Base-by-base conservation (phyloP, 192 early-diverging fungal genomes). In the Coemansia sp. region DNA sequence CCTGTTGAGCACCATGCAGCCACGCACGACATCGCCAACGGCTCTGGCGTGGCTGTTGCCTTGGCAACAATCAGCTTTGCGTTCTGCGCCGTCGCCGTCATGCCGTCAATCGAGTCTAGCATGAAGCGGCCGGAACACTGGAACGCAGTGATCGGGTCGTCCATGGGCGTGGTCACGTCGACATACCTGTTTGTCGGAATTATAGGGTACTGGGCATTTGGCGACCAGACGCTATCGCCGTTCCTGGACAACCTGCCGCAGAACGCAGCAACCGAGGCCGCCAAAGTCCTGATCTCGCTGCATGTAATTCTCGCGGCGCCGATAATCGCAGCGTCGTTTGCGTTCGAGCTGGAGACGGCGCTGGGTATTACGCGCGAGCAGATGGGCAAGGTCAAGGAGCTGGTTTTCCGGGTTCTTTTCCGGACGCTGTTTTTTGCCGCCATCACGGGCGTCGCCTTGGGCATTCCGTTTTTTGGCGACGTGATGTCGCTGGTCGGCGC, bases 241-340 rank as follows among this genome's bases (percentile, higher is more conserved):
- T 87, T 93, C 54, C 82, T 88, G 18, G 61, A 68, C 28, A 89
- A 82, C 67, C 66, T 93, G 23, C 89, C 91, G 28, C 48, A 82
- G 25, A 85, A 84, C 64, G 65, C 64, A 20, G 74, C 75, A 19
- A 73, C 83, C 19, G 86, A 69, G n/a, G 76, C 88, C n/a, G 84
- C 85, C 36, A 82, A 86, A 24, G 67, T 88, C 30, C 78, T 93
- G 19, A 91, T 93, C 55, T 89, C 88, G 7, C 72, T 87, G 46
- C 89, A 93, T 67, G 88, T 93, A n/a, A 79, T 93, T 36, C 74
- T 91, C n/a, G 88, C 92, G 16, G 86, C 88, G 18, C 92, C 92
- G 24, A 81, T 93, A 35, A 68, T 91, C n/a, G 66, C 88, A 29
- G 88, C 89, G 0, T 86, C 88, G 2, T 86, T 91, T 47, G 80